phyloP scores from a whole-genome alignment of 2,329 filamentous ascomycete genomes.

The Colletotrichum filicis region DNA sequence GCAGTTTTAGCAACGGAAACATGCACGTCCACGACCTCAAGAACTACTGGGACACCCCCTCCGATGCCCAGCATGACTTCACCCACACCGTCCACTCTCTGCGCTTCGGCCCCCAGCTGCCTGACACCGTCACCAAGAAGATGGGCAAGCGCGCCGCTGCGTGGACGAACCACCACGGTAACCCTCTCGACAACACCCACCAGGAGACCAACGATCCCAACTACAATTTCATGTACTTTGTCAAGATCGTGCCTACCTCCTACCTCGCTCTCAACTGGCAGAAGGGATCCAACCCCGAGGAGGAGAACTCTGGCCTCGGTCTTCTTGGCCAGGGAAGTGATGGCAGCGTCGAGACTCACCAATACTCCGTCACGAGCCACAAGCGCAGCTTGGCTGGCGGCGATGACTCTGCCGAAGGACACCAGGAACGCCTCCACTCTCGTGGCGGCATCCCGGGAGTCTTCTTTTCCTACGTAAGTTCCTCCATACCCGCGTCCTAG shows the following conservation, averaged over 20 bases:
- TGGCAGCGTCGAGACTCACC: slow-evolving; percentile 95
- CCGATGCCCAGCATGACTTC: slow-evolving; percentile 83
- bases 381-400: slow-evolving; percentile 89
- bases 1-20: slow-evolving; percentile 95
- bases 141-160: slow-evolving; percentile 61
- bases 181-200: slow-evolving; percentile 85
- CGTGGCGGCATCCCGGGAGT: slow-evolving; percentile 94
- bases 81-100: slow-evolving; percentile 89
- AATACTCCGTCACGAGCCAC: slow-evolving; percentile 98
- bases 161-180: slow-evolving; percentile 92
- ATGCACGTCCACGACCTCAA: slow-evolving; percentile 98
- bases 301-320: slow-evolving; percentile 73
- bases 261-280: slow-evolving; percentile 95
- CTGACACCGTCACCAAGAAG: slow-evolving; percentile 74
- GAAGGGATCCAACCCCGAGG: slow-evolving; percentile 56
- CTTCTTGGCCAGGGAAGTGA: slow-evolving; percentile 72
- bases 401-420: slow-evolving; percentile 85
- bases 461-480: slow-evolving; percentile 95
- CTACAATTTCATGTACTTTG: slow-evolving; percentile 99
- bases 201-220: slow-evolving; percentile 84
- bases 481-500: not conserved
- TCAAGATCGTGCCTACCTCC: slow-evolving; percentile 97
- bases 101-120: slow-evolving; percentile 92
- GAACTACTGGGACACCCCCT: slow-evolving; percentile 85
- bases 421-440: slow-evolving; percentile 91